These are phyloP conservation scores for Talaromyces sp. DNA, from an alignment of 2,329 filamentous ascomycete species.

Conservation along the genomic window DNA sequence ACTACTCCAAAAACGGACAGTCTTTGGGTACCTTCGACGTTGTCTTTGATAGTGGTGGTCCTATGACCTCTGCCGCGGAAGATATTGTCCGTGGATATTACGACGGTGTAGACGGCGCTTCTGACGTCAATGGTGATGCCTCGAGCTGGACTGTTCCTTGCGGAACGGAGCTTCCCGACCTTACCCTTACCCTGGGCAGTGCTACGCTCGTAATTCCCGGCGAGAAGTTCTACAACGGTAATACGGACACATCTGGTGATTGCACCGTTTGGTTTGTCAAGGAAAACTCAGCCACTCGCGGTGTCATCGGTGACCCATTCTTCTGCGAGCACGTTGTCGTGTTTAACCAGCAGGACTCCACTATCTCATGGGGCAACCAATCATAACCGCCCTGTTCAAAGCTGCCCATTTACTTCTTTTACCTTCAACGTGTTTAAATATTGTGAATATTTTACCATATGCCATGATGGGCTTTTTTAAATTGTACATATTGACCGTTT, in stretches of 20 bases:
- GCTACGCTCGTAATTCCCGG: background rate
- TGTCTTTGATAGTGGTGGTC: background rate
- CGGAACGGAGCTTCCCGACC: background rate
- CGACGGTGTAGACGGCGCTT: background rate
- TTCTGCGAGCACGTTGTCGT: background rate
- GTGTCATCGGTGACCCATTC: background rate
- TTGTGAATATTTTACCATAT: background rate
- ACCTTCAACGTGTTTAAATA: background rate
- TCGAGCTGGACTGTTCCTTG: background rate
- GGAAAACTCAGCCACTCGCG: background rate
- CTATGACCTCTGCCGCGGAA: background rate
- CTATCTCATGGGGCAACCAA: background rate
- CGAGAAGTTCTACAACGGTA: background rate
- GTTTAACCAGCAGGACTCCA: background rate
- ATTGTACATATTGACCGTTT: background rate
- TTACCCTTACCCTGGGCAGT: background rate
- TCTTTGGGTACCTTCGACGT: background rate
- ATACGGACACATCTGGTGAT: background rate
- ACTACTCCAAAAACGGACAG: background rate
- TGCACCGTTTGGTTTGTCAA: background rate
- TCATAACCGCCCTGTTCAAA: background rate
- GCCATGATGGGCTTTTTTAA: background rate
- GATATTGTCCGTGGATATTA: background rate
- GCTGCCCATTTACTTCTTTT: background rate
- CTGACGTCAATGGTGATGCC: background rate